Conservation (phyloP, 2,329 filamentous ascomycete species). For the Mycocentrospora acerina region DNA sequence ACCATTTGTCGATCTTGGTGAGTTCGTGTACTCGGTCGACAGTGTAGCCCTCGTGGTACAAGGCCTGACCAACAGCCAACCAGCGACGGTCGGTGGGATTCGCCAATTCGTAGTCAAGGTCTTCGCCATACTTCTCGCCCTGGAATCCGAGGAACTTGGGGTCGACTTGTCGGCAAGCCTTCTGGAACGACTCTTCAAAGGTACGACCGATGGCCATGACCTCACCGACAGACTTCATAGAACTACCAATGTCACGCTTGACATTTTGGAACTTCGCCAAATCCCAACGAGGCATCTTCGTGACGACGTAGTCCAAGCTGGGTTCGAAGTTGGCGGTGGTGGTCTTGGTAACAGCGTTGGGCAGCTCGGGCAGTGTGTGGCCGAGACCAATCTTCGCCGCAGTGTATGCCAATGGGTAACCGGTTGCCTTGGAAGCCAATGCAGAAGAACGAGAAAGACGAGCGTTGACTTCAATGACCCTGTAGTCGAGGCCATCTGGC, state of each 20-base stretch:
- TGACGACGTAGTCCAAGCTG: constrained; percentile 95
- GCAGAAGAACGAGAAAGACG: constrained; percentile 97
- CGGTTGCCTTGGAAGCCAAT: constrained; percentile 95
- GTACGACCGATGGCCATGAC: constrained; percentile 99
- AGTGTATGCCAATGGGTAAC: constrained; percentile 95
- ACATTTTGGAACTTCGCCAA: constrained; percentile 98
- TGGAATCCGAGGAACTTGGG: constrained; percentile 91
- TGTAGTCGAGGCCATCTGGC: constrained; percentile 94
- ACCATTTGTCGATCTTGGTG: constrained; percentile 99
- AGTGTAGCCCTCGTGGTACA: constrained; percentile 95
- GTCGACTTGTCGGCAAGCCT: constrained; percentile 96
- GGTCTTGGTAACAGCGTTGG: constrained; percentile 97
- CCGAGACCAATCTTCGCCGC: constrained; percentile 98
- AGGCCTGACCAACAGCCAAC: constrained; percentile 95
- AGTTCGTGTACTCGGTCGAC: constrained; percentile 90
- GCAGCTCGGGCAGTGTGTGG: constrained; percentile 90
- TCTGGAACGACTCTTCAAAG: constrained; percentile 98
- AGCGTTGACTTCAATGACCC: constrained; percentile 98
- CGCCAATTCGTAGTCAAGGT: constrained; percentile 83
- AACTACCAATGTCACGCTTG: constrained; percentile 92
- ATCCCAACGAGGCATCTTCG: constrained; percentile 98
- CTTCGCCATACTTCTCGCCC: constrained; percentile 82
- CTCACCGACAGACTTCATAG: constrained; percentile 99
- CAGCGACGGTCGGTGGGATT: constrained; percentile 96
- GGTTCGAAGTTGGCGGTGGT: constrained; percentile 99